phyloP scores from a whole-genome alignment of 1,284 basidiomycete species.

The Volvariella volvacea region DNA sequence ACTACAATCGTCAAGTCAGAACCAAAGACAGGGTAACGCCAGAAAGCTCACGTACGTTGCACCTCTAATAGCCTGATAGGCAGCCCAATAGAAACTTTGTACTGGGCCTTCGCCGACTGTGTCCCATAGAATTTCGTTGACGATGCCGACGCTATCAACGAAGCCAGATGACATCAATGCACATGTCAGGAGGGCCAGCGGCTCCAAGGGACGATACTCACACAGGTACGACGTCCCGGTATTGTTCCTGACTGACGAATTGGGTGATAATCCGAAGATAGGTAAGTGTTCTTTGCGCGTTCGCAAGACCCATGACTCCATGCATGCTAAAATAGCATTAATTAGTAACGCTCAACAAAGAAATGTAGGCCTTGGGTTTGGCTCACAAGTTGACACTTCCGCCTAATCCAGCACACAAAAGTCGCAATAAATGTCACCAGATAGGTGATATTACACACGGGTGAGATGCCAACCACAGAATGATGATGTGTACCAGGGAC shows the following conservation, averaged over 20 bases:
- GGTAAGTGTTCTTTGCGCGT: slow-evolving; percentile 74
- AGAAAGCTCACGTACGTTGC: slow-evolving; percentile 32
- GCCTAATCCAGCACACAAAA: slow-evolving; percentile 16
- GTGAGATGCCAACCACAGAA: too few relatives aligned
- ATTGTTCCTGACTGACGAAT: slow-evolving; percentile 76
- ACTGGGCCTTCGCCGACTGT: slow-evolving; percentile 43
- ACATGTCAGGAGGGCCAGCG: background rate
- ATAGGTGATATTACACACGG: too few relatives aligned
- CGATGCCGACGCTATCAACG: slow-evolving; percentile 37
- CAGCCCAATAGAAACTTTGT: slow-evolving; percentile 53
- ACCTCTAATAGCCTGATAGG: slow-evolving; percentile 62
- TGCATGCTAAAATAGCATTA: slow-evolving; percentile 31
- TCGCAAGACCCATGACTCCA: slow-evolving; percentile 48
- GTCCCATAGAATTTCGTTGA: slow-evolving; percentile 54
- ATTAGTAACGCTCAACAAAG: too few relatives aligned
- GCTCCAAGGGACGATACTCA: slow-evolving; percentile 24
- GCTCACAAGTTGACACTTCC: slow-evolving; percentile 37
- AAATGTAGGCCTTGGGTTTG: background rate
- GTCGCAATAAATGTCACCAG: slow-evolving; percentile 10
- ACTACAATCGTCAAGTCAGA: slow-evolving; percentile 20
- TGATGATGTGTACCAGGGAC: too few relatives aligned
- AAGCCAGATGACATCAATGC: slow-evolving; percentile 6
- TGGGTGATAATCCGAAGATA: slow-evolving; percentile 72
- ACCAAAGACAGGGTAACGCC: slow-evolving; percentile 4
- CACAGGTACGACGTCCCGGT: slow-evolving; percentile 65